Conservation (phyloP, 495 filamentous ascomycete genomes). For the Aspergillus steynii region DNA sequence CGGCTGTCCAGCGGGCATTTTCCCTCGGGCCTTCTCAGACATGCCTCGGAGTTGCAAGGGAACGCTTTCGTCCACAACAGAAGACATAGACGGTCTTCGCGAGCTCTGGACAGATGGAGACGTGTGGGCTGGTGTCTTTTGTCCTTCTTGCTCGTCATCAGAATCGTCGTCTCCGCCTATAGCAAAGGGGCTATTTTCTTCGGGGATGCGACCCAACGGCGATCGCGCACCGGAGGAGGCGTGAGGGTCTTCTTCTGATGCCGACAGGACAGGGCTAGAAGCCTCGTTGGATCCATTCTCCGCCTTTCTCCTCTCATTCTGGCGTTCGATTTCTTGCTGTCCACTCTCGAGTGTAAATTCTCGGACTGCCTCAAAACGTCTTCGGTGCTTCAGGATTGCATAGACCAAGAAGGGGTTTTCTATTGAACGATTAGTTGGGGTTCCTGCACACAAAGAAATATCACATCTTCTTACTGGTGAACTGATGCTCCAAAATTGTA, state of each 20-base stretch:
- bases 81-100: slow-evolving; percentile 70
- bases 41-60: slow-evolving; percentile 91
- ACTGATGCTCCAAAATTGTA: slow-evolving; percentile 89
- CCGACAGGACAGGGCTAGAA: slow-evolving; percentile 41
- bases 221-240: slow-evolving; percentile 63
- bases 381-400: slow-evolving; percentile 73
- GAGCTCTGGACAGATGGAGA: slow-evolving; percentile 71
- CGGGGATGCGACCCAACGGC: slow-evolving; percentile 74
- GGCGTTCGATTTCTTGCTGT: slow-evolving; percentile 86
- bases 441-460: background rate
- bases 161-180: slow-evolving; percentile 90
- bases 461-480: slow-evolving; percentile 59
- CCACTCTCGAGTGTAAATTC: slow-evolving; percentile 95
- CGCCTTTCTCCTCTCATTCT: slow-evolving; percentile 74
- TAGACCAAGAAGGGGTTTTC: slow-evolving; percentile 85
- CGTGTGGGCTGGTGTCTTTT: slow-evolving; percentile 68
- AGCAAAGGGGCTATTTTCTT: slow-evolving; percentile 76
- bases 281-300: slow-evolving; percentile 35
- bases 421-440: slow-evolving; percentile 32
- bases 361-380: slow-evolving; percentile 83
- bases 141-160: slow-evolving; percentile 67
- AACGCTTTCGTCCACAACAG: slow-evolving; percentile 73
- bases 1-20: slow-evolving; percentile 84
- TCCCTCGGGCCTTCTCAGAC: slow-evolving; percentile 96
- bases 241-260: slow-evolving; percentile 71